These are phyloP conservation scores for Fusarium chlamydosporum DNA, from an alignment of 2,329 filamentous ascomycete genomes.

Conservation along the genomic window DNA sequence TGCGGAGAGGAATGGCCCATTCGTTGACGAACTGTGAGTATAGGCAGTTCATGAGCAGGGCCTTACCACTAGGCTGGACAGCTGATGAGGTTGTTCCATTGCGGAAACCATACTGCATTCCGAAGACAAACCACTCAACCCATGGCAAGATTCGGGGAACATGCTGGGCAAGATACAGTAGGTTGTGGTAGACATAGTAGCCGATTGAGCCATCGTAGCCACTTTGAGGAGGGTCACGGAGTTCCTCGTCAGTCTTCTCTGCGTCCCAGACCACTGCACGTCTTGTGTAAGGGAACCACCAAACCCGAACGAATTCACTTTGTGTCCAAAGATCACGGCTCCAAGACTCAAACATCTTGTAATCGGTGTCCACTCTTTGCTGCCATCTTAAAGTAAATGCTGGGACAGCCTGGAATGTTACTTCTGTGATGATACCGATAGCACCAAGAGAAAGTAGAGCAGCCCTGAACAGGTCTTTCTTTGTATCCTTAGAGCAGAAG, in stretches of 20 bases:
- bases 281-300: conserved; percentile 97
- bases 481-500: conserved; percentile 76
- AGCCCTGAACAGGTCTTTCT: conserved; percentile 86
- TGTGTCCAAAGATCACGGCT: conserved; percentile 81
- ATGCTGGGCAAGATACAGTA: conserved; percentile 84
- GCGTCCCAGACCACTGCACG: conserved; percentile 91
- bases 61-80: conserved; percentile 82
- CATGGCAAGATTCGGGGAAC: conserved; percentile 84
- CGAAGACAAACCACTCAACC: conserved; percentile 97
- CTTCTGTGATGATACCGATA: conserved; percentile 89
- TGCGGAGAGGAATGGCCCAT: conserved; percentile 90
- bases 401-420: conserved; percentile 85
- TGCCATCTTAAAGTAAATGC: conserved; percentile 89
- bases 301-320: conserved; percentile 91
- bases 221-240: conserved; percentile 71
- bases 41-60: conserved; percentile 94
- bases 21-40: conserved; percentile 99
- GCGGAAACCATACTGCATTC: conserved; percentile 95
- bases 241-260: conserved; percentile 77
- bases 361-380: conserved; percentile 81
- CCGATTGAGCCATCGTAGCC: conserved; percentile 89
- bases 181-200: conserved; percentile 91
- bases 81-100: conserved; percentile 77
- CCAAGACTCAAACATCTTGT: conserved; percentile 79
- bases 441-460: conserved; percentile 90